A percentile compares a stretch with the other conserved stretches of the same genome.
phyloP scores from a whole-genome alignment of 257 asterid genomes.

The Plectranthus barbatus region DNA sequence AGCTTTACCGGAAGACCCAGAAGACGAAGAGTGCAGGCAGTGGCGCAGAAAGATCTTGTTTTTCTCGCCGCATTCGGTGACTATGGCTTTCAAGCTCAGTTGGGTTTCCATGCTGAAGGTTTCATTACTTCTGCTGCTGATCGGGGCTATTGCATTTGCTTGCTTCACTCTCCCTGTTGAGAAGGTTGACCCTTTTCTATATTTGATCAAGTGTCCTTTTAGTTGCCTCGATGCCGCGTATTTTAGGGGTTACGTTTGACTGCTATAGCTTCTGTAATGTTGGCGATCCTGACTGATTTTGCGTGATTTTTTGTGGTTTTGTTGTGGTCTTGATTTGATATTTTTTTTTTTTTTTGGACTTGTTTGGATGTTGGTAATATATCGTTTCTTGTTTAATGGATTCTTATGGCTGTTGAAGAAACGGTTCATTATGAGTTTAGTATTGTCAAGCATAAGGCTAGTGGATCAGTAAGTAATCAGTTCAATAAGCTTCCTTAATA shows the following conservation, averaged over 20 bases:
- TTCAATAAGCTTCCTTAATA: neutral
- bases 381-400: neutral
- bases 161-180: slow-evolving; percentile 91
- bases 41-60: slow-evolving; percentile 65
- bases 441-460: neutral
- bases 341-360: neutral
- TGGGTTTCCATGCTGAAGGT: slow-evolving; percentile 60
- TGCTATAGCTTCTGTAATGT: neutral
- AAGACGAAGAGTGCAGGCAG: slow-evolving; percentile 63
- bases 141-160: slow-evolving; percentile 57
- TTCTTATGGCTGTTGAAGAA: neutral
- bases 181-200: slow-evolving; percentile 35
- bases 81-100: slow-evolving; percentile 58
- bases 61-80: slow-evolving; percentile 29
- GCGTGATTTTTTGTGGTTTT: neutral
- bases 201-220: neutral
- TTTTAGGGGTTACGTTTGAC: slow-evolving; percentile 4
- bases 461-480: neutral
- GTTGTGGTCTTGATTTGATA: neutral
- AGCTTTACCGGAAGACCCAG: slow-evolving; percentile 52
- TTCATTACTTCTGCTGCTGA: slow-evolving; percentile 42
- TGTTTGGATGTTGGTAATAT: neutral
- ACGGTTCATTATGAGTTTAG: neutral
- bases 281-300: neutral
- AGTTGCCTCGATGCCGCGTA: neutral